Conservation (phyloP, 176 grass and related monocot genomes). For the Aechmea fasciata region DNA sequence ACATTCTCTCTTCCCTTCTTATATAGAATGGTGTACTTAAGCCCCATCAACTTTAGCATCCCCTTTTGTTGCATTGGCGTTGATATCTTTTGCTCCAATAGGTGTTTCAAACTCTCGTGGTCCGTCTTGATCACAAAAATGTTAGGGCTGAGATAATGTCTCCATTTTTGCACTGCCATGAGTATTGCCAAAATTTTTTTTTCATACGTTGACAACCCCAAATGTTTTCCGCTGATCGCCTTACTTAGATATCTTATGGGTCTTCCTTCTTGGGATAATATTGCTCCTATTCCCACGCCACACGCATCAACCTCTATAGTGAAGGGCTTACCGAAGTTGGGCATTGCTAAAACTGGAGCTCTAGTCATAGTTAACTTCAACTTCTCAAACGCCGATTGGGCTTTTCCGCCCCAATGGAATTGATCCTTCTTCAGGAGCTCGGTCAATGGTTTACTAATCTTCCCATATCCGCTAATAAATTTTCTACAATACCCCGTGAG, state of each 20-base stretch:
- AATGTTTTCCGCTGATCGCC: neutral
- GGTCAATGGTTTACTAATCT: too few species aligned
- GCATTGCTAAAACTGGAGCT: too few species aligned
- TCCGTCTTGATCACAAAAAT: neutral
- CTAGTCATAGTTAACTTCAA: too few species aligned
- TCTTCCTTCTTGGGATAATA: neutral
- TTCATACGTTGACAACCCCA: neutral
- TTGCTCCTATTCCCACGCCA: too few species aligned
- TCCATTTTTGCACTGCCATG: neutral
- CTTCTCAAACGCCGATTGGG: too few species aligned
- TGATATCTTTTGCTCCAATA: neutral
- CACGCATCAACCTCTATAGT: too few species aligned
- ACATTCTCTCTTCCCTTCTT: neutral
- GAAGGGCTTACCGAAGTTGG: too few species aligned
- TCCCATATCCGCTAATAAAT: too few species aligned
- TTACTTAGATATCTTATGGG: neutral
- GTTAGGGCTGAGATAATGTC: neutral
- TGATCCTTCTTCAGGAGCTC: too few species aligned
- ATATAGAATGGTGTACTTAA: neutral
- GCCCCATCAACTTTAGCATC: neutral
- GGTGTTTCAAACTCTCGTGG: neutral
- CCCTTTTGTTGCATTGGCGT: neutral
- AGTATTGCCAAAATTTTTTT: neutral
- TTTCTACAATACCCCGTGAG: neutral
- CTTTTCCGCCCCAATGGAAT: too few species aligned